Evolutionary conservation across 805 yeast genomes (phyloP).

Genomic region (Jamesozyma rosinii): DNA sequence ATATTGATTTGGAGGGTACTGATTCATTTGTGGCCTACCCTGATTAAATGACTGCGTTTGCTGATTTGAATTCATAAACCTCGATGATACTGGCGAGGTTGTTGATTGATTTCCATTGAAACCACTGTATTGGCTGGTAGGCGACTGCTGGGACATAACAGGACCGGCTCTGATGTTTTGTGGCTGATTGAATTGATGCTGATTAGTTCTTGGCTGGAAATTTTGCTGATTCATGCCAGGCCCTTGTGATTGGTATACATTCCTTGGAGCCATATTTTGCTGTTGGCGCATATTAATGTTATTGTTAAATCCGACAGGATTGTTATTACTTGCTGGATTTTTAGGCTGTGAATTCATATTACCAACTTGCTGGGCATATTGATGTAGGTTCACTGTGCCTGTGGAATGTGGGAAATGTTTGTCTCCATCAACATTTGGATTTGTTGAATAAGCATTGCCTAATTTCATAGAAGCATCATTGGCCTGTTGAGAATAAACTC

Average conservation of each 20-base stretch:
- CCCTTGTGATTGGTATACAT: not conserved
- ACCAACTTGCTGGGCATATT: not conserved
- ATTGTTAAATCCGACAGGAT: not conserved
- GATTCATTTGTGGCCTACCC: not conserved
- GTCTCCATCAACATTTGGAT: not conserved
- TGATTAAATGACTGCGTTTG: not conserved
- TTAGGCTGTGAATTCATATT: not conserved
- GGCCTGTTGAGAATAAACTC: slow-evolving; percentile 6
- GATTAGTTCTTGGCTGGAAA: not conserved
- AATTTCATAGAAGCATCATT: not conserved
- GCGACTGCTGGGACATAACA: not conserved
- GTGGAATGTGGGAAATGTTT: slow-evolving; percentile 1
- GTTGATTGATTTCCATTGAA: not conserved
- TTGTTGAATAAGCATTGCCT: not conserved
- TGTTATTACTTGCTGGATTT: not conserved
- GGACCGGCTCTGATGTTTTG: slow-evolving; percentile 1
- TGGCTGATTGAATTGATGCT: not conserved
- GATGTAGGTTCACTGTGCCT: not conserved
- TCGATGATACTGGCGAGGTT: not conserved
- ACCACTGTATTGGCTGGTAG: not conserved
- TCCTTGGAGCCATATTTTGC: not conserved
- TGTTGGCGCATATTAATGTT: not conserved
- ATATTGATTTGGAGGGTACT: not conserved
- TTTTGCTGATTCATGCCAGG: not conserved
- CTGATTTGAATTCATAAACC: not conserved